A percentile compares a stretch with the other conserved stretches of the same genome.
Evolutionary conservation across 805 yeast genomes (phyloP).

Genomic region (Nakazawaea molendinolei): DNA sequence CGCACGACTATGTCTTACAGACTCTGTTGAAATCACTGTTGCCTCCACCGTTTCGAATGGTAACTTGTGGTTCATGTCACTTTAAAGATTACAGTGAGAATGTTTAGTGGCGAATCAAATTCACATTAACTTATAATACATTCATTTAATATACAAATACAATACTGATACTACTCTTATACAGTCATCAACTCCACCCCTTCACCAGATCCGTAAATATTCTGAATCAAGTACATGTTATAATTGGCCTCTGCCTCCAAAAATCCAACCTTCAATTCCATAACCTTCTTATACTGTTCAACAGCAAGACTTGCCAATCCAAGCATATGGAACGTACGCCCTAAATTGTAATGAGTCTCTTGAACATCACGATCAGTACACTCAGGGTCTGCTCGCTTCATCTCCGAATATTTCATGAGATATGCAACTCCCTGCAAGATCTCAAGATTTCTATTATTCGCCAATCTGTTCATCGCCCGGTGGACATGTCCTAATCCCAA

Average conservation of each 20-base stretch:
- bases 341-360: slow-evolving; percentile 80
- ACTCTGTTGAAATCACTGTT: too few species aligned
- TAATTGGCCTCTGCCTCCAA: slow-evolving; percentile 11
- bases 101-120: not conserved
- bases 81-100: too few species aligned
- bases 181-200: slow-evolving; percentile 8
- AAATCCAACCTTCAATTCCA: slow-evolving; percentile 22
- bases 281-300: slow-evolving; percentile 63
- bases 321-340: slow-evolving; percentile 76
- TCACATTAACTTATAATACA: not conserved
- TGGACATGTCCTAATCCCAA: slow-evolving; percentile 80
- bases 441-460: slow-evolving; percentile 81
- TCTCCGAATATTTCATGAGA: slow-evolving; percentile 60
- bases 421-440: slow-evolving; percentile 81
- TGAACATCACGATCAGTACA: slow-evolving; percentile 46
- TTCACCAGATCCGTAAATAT: slow-evolving; percentile 8
- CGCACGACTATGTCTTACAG: too few species aligned
- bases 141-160: not conserved
- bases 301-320: slow-evolving; percentile 74
- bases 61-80: too few species aligned
- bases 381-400: slow-evolving; percentile 31
- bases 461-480: slow-evolving; percentile 85
- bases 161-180: not conserved
- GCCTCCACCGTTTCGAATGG: too few species aligned
- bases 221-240: slow-evolving; percentile 7